A percentile compares a stretch with the other conserved stretches of the same genome.
Conservation (phyloP, 805 yeast species). For the Lachancea lanzarotensis region DNA sequence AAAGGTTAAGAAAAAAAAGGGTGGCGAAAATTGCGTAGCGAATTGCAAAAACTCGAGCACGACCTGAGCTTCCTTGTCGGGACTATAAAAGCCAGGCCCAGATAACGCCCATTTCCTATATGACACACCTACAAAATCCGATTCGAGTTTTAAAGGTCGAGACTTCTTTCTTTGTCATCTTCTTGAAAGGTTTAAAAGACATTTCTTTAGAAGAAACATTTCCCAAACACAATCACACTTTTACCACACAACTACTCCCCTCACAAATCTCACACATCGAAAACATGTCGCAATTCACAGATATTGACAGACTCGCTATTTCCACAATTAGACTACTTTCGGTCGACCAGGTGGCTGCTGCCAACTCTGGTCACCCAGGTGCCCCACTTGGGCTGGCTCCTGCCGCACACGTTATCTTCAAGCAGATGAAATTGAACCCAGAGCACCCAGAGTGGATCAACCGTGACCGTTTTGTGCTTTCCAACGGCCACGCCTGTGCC, state of each 20-base stretch:
- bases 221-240: neutral
- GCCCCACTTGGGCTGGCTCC: slow-evolving; percentile 99
- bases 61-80: neutral
- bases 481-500: slow-evolving; percentile 96
- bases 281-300: slow-evolving; percentile 37
- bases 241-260: neutral
- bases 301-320: slow-evolving; percentile 69
- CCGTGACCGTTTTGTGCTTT: slow-evolving; percentile 91
- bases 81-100: neutral
- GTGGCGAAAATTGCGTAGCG: neutral
- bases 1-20: neutral
- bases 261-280: neutral
- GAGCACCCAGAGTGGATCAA: slow-evolving; percentile 87
- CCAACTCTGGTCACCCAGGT: slow-evolving; percentile 98
- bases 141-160: too few relatives aligned
- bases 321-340: slow-evolving; percentile 85
- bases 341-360: slow-evolving; percentile 77
- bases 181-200: neutral
- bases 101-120: too few relatives aligned
- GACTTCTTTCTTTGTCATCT: too few relatives aligned
- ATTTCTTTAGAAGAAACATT: neutral
- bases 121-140: too few relatives aligned
- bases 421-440: slow-evolving; percentile 80
- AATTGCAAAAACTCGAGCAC: slow-evolving; percentile 1
- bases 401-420: slow-evolving; percentile 78